Evolutionary conservation across 768 basidiomycete genomes (phyloP).

Genomic region (Suillus lakei): DNA sequence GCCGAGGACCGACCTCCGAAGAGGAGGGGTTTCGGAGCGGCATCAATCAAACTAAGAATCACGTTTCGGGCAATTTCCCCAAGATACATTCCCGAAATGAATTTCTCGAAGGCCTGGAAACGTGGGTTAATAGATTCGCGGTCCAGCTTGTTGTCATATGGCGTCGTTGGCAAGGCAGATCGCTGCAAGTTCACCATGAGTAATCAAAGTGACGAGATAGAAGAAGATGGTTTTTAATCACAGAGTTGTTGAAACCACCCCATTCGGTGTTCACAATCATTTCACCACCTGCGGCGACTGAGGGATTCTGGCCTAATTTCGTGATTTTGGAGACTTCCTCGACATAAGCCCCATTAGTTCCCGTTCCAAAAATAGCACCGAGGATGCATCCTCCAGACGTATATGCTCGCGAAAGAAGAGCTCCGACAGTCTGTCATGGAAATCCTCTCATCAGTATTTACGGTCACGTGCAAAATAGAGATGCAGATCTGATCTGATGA

Average conservation of each 20-base stretch:
- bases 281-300: constrained; percentile 61
- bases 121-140: constrained; percentile 93
- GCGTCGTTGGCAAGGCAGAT: constrained; percentile 81
- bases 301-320: constrained; percentile 74
- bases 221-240: constrained; percentile 41
- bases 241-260: constrained; percentile 97
- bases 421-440: constrained; percentile 82
- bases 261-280: constrained; percentile 99
- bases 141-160: constrained; percentile 91
- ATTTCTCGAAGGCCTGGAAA: constrained; percentile 96
- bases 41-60: constrained; percentile 81
- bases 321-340: constrained; percentile 85
- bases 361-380: constrained; percentile 95
- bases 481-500: neutral
- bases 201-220: constrained; percentile 1
- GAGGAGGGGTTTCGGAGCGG: constrained; percentile 69
- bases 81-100: constrained; percentile 99
- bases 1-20: constrained; percentile 81
- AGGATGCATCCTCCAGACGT: constrained; percentile 90
- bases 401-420: constrained; percentile 91
- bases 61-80: constrained; percentile 92
- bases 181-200: constrained; percentile 52
- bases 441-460: constrained; percentile 15
- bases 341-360: constrained; percentile 97
- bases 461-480: constrained; percentile 13